Percentiles rank a stretch among this genome's conserved stretches.
phyloP scores from a whole-genome alignment of 1,284 basidiomycete genomes.

The Cryptococcus sp. region DNA sequence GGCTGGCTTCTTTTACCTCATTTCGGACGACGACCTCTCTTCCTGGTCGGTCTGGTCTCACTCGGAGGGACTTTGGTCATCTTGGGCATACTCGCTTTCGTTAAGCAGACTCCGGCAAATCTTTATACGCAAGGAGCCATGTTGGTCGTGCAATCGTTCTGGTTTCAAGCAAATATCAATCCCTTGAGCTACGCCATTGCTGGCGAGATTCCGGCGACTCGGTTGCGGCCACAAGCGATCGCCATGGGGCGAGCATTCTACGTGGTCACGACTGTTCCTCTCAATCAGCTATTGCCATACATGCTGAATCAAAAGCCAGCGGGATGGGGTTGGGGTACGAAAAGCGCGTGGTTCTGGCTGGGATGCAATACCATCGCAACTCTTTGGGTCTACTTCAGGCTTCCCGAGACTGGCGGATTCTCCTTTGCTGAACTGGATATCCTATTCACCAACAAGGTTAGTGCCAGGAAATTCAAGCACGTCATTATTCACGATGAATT shows the following conservation, averaged over 20 bases:
- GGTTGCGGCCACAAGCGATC: constrained; percentile 49
- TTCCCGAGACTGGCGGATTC: constrained; percentile 45
- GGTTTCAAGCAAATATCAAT: too few species aligned
- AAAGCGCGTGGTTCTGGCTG: constrained; percentile 36
- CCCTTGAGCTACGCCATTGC: constrained; percentile 39
- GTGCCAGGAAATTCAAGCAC: constrained; percentile 19
- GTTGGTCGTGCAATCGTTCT: constrained; percentile 7
- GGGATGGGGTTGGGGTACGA: constrained; percentile 27
- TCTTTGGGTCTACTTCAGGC: constrained; percentile 25
- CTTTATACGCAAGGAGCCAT: neutral
- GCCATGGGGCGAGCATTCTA: constrained; percentile 50
- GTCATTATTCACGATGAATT: neutral
- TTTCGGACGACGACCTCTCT: constrained; percentile 43
- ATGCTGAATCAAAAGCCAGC: constrained; percentile 22
- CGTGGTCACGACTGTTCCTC: constrained; percentile 27
- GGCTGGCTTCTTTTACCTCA: neutral
- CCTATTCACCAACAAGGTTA: constrained; percentile 17
- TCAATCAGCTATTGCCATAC: constrained; percentile 14
- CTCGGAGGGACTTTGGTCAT: constrained; percentile 46
- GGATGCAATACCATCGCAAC: constrained; percentile 13
- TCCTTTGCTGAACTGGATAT: constrained; percentile 26
- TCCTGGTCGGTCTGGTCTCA: constrained; percentile 33
- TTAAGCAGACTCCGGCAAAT: neutral
- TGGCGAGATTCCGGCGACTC: constrained; percentile 43
- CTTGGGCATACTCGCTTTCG: constrained; percentile 40